phyloP scores from a whole-genome alignment of 2,329 filamentous ascomycete genomes.

The Penicillium sp. region DNA sequence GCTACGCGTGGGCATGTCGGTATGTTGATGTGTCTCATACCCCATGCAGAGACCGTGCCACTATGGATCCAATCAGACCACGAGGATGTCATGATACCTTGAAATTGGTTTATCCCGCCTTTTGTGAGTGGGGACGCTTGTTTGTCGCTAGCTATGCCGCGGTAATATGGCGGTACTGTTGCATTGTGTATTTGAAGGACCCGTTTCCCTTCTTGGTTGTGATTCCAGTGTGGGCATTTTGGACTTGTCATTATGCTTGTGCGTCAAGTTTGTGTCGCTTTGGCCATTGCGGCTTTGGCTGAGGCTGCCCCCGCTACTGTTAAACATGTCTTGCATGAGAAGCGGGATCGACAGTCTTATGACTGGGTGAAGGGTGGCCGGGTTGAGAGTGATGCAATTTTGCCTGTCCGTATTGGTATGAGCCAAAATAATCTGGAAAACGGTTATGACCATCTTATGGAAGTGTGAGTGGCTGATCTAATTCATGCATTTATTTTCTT shows the following conservation, averaged over 20 bases:
- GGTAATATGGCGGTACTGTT: background rate
- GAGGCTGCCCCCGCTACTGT: conserved; percentile 27
- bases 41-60: conserved; percentile 8
- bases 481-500: background rate
- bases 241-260: conserved; percentile 17
- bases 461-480: conserved; percentile 31
- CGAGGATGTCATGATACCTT: background rate
- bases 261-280: conserved; percentile 13
- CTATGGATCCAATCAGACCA: conserved; percentile 14
- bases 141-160: conserved; percentile 2
- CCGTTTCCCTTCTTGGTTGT: background rate
- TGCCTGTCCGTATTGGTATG: conserved; percentile 50
- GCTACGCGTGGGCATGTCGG: background rate
- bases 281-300: conserved; percentile 23
- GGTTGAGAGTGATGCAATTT: conserved; percentile 34
- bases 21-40: conserved; percentile 11
- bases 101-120: conserved; percentile 2
- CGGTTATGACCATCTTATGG: conserved; percentile 47
- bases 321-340: conserved; percentile 47
- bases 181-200: conserved; percentile 16
- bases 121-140: conserved; percentile 6
- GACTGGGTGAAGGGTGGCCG: conserved; percentile 43
- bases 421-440: conserved; percentile 48
- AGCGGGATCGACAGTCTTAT: conserved; percentile 31
- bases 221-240: background rate